Base-by-base conservation (phyloP, 2,329 filamentous ascomycete species). In the Xylaria multiplex region DNA sequence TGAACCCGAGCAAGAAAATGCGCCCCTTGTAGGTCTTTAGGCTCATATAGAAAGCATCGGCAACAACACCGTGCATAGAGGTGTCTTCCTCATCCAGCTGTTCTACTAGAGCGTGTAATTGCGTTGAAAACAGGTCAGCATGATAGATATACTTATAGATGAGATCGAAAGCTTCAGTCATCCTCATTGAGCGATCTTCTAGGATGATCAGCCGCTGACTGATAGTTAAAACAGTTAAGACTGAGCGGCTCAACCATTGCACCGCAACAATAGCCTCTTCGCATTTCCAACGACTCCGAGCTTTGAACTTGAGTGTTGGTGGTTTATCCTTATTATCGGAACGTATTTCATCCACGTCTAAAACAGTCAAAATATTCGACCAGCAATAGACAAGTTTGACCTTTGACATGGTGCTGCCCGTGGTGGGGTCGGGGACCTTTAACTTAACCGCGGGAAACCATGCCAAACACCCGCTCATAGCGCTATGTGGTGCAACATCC, bases 31-130 rank as follows among this genome's bases (percentile, higher is more conserved):
- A 99, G 3, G 93, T 87, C 74, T 92, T 93, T 79, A 98, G 95
- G 78, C 95, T 97, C 93, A 98, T 98, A 76, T 95, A 95, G 73
- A 97, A 99, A 0, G 94, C 96, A 82, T 99, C 96, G 7, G 95
- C 95, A 54, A 98, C 93, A 8, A 98, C 94, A 2, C 95, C 95
- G 79, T 98, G 96, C 89, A 98, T 91, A 0, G 93, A 92, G 0
- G 88, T 84, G 73, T 97, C 93, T 65, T 94, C 89, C 71, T 97
- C 93, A 69, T 97, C 91, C 19, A 96, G 83, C 67, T 94, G 90
- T 77, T 98, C 96, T 24, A 99, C 93, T 6, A 98, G 85, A 19
- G 83, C 86, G 73, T 93, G 91, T 13, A 99, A 82, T 76, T 98
- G 96, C 30, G 88, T 86, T 0, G 95, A 97, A 78, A 98, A 99